phyloP scores from a whole-genome alignment of 192 early-diverging fungal species.

The Backusella mclennaniae region DNA sequence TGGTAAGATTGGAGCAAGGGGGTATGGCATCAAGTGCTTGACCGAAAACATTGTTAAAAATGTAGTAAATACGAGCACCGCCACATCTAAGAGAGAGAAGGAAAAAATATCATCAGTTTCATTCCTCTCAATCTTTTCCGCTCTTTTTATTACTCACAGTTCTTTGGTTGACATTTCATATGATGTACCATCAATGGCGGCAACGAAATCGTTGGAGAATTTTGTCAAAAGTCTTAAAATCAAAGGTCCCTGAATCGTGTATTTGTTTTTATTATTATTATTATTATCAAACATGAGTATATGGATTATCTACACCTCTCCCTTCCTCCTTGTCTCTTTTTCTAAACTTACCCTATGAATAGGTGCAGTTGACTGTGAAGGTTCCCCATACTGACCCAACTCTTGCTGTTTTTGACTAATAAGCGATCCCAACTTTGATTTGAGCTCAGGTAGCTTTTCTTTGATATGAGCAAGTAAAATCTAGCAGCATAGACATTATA shows the following conservation, averaged over 20 bases:
- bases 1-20: slow-evolving; percentile 67
- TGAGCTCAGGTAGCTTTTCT: slow-evolving; percentile 75
- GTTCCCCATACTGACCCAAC: slow-evolving; percentile 65
- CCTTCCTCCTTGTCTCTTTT: neutral
- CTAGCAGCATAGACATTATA: slow-evolving; percentile 21
- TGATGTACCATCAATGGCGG: slow-evolving; percentile 75
- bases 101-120: neutral
- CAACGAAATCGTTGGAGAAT: slow-evolving; percentile 74
- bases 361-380: slow-evolving; percentile 41
- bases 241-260: slow-evolving; percentile 45
- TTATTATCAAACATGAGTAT: neutral
- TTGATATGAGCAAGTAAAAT: slow-evolving; percentile 79
- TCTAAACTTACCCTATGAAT: slow-evolving; percentile 40
- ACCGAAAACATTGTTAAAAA: slow-evolving; percentile 80
- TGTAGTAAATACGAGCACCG: slow-evolving; percentile 80
- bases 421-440: slow-evolving; percentile 69
- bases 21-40: slow-evolving; percentile 69
- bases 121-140: neutral
- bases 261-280: neutral
- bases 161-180: slow-evolving; percentile 73
- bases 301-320: neutral
- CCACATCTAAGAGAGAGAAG: slow-evolving; percentile 48
- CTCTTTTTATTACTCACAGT: slow-evolving; percentile 37
- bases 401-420: slow-evolving; percentile 81
- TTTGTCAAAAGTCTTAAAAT: slow-evolving; percentile 70